A percentile compares a stretch with the other conserved stretches of the same genome.
Evolutionary conservation across 768 basidiomycete genomes (phyloP).

Genomic region (Lactifluus piperatus): DNA sequence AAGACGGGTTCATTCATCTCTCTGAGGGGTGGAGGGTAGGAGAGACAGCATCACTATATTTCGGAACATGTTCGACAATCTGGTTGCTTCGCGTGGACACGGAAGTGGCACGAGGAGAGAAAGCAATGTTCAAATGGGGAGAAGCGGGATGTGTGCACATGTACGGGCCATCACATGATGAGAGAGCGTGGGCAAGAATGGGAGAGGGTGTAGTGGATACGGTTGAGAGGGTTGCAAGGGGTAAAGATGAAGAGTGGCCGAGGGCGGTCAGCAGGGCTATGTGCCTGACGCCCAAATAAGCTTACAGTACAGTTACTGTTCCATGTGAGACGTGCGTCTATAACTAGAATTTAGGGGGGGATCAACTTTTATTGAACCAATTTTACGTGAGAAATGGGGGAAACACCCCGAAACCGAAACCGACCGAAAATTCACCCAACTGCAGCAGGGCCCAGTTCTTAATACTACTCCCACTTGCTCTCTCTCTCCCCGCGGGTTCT

Average conservation of each 20-base stretch:
- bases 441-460: too few relatives aligned
- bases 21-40: constrained; percentile 34
- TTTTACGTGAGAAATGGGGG: not conserved
- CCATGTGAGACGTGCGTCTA: not conserved
- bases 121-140: constrained; percentile 25
- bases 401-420: too few relatives aligned
- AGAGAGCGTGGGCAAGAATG: constrained; percentile 2
- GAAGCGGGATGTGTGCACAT: constrained; percentile 20
- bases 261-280: not conserved
- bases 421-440: too few relatives aligned
- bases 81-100: constrained; percentile 25
- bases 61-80: constrained; percentile 23
- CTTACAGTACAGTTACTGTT: too few relatives aligned
- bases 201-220: constrained; percentile 11
- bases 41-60: constrained; percentile 33
- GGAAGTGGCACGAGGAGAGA: constrained; percentile 17
- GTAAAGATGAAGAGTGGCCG: not conserved
- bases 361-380: not conserved
- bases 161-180: constrained; percentile 5
- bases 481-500: too few relatives aligned
- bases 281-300: not conserved
- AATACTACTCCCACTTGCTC: too few relatives aligned
- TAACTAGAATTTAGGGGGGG: not conserved
- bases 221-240: not conserved
- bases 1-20: constrained; percentile 41